phyloP scores from a whole-genome alignment of 441 rosid species.

The Syzygium malaccense region DNA sequence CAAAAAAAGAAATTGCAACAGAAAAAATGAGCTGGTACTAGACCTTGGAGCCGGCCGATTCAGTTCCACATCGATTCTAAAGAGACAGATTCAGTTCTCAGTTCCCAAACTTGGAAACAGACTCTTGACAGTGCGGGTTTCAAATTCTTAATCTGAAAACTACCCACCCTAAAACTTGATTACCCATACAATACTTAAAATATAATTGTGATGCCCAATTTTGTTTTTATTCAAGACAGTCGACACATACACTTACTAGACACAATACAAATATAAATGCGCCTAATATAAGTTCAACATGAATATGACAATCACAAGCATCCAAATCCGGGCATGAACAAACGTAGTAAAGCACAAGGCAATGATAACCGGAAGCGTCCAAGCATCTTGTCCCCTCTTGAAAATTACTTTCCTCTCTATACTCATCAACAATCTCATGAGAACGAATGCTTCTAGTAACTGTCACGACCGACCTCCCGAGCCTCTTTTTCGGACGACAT shows the following conservation, averaged over 20 bases:
- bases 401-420: background rate
- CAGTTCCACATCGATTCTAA: background rate
- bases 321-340: background rate
- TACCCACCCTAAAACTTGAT: background rate
- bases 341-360: background rate
- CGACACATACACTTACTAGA: background rate
- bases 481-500: too few relatives aligned
- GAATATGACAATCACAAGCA: background rate
- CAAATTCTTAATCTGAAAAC: background rate
- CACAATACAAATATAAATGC: background rate
- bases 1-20: background rate
- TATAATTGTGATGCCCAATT: background rate
- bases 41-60: background rate
- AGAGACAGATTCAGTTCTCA: background rate
- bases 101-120: background rate
- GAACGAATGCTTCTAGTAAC: background rate
- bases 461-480: too few relatives aligned
- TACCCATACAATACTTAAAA: fast-evolving
- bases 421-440: background rate
- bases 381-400: background rate
- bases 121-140: background rate
- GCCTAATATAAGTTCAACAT: background rate
- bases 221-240: background rate
- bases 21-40: fast-evolving
- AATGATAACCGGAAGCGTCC: background rate